Base-by-base conservation (phyloP, 192 early-diverging fungal species). In the Geranomyces michiganensis region DNA sequence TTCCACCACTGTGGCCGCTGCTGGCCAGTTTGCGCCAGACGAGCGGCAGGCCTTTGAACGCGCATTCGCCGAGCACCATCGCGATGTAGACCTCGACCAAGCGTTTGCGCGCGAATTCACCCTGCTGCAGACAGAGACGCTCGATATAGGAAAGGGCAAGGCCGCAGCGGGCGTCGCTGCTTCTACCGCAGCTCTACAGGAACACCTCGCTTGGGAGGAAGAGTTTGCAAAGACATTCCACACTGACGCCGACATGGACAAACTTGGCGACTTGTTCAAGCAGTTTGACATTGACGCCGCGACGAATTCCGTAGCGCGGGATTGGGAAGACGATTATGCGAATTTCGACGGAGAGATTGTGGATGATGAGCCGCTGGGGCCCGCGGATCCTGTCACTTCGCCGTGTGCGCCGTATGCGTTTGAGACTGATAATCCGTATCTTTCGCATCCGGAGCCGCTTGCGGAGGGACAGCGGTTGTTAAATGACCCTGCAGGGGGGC, bases 341-440 rank as follows among this genome's bases (percentile, higher is more conserved):
- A 30, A 56, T 56, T 56, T 27, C 19, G 29, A 30, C 55, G 19
- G 13, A 19, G 55, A 30, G 10, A 24, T 24, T 24, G 55, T 27
- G 8, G 55, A 56, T 19, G 55, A 56, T 19, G 55, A 30, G 10
- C 24, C 24, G 30, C 21, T 65, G 12, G 63, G 63, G 13, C 68
- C 71, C 33, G 68, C 75, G 43, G 75, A 76, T 46, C 75, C 75
- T 44, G 75, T 76, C 21, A 67, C 69, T 31, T 56, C 75, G 26
- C 69, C 68, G 22, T 72, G 68, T 62, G 70, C 69, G 24, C 65
- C 43, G n/a, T 96, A 96, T 74, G 78, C 68, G n/a, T 96, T 95
- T 79, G 83, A 89, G 44, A 75, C 79, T 17, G 83, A 83, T 65
- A 94, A 94, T 62, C 90, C 89, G 22, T 94, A 84, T 61, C 69